Evolutionary conservation across 2,329 filamentous ascomycete species (phyloP), one percentile per base, ranked within the genome.

Genomic region (Malbranchea zuffiana): DNA sequence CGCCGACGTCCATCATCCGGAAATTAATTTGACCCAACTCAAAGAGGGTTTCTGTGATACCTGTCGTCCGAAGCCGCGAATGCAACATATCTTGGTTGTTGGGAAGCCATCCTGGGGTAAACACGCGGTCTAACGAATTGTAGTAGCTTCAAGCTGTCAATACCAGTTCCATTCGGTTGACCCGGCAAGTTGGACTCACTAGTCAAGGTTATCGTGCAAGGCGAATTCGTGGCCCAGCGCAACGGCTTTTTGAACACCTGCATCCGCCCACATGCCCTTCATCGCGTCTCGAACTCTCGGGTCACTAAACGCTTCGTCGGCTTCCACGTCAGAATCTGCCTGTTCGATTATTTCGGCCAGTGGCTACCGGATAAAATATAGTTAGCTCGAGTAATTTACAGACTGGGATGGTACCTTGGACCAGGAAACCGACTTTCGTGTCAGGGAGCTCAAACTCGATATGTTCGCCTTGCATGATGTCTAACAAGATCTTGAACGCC

Each of bases 1-100:
- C 86, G 57, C 86, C 86, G 31, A 93, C 86, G 53, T 94, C 86
- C 61, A 93, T 93, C 86, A 96, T 95, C 52, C 86, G 81, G 64
- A 95, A 95, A 46, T 86, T 93, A 51, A 95, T 73, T 53, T 88
- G 80, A 43, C 86, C 86, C 10, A 93, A 72, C 58, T 93, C 85
- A 60, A 96, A 96, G 44, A 88, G 74, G 2, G 87, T 94, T 61
- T 96, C 88, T 34, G 84, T 95, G 51, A 96, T 96, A 50, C 88
- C 88, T 2, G 90, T 96, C 12, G 88, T 96, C 51, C 86, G 75
- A 59, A 96, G 63, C 57, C 88, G 75, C 35, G 87, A 90, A 49
- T 88, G 83, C 35, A 96, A 72, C 50, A 96, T 81, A 63, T 96
- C 88, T 63, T 96, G 88, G 58, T 96, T 86, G 54, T 82, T 84